Evolutionary conservation across 208 protist genomes (phyloP), one percentile per base, ranked within the genome.

Genomic region (Strigomonas culicis): DNA sequence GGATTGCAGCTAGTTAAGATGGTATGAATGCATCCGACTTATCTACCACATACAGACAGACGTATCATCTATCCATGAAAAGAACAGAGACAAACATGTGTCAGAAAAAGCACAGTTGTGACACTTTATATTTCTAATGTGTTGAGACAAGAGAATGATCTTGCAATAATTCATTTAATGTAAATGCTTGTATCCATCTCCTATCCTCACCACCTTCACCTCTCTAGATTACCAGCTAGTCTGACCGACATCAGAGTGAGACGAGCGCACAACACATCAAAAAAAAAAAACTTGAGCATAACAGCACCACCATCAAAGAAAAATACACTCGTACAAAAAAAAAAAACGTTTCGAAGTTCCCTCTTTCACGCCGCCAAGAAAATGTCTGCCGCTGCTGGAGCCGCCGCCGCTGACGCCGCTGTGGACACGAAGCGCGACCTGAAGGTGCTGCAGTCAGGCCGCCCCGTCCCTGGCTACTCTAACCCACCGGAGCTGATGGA

Each of bases 391-490:
- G 63, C 70, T 11, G 75, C 74, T 15, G 68, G 34, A 8, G 69
- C 53, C 11, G 66, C 24, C 1, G 30, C 24, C 17, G 31, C 49
- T 22, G 51, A 32, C 1, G 22, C 59, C 32, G 51, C 49, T 31
- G 39, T 79, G 2, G 88, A 90, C 70, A 81, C 84, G 43, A 93
- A 93, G 69, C 78, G 79, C 22, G 87, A 93, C 61, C 74, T 95
- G 19, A 66, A 75, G 22, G 73, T 87, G 11, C 76, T 96, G 61
- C 82, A 90, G 70, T 90, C 73, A 15, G 91, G 91, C 10, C 84
- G 91, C n/a, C 84, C 80, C 7, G 88, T 96, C 19, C 72, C 77
- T 13, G 88, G 88, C 25, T 92, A 76, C 73, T 31, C 56, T 34
- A 96, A 96, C 73, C 84, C 85, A 4, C 72, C 76, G 1, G 85